Evolutionary conservation across 768 basidiomycete genomes (phyloP).

Genomic region (Rhodotorula taiwanensis): DNA sequence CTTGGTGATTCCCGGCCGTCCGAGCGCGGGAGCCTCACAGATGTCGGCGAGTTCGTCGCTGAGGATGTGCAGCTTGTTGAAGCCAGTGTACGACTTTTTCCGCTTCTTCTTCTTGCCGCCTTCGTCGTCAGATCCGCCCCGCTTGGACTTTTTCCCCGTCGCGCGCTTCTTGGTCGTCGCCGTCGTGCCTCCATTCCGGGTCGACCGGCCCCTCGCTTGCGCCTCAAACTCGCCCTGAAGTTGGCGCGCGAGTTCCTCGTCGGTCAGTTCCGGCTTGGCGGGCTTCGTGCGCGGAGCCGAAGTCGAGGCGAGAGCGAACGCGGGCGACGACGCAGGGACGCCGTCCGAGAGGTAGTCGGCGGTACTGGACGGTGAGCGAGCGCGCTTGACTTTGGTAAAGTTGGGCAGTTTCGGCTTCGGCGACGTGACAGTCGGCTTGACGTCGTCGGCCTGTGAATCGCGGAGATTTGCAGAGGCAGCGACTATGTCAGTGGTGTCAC

Average conservation of each 20-base stretch:
- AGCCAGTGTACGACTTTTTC: conserved; percentile 4
- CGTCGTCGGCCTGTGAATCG: too few relatives aligned
- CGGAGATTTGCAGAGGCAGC: too few relatives aligned
- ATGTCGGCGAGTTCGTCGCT: conserved; percentile 8
- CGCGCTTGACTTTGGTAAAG: conserved; percentile 12
- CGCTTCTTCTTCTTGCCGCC: conserved; percentile 11
- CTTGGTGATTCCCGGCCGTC: conserved; percentile 20
- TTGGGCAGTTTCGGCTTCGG: conserved; percentile 14
- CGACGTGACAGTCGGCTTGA: too few relatives aligned
- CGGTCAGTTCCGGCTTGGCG: not conserved
- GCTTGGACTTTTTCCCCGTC: conserved; percentile 25
- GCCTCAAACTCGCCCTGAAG: conserved; percentile 11
- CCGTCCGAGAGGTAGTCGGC: not conserved
- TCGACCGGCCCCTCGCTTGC: not conserved
- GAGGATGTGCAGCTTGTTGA: conserved; percentile 22
- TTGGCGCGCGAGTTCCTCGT: conserved; percentile 12
- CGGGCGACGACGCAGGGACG: conserved; percentile 3
- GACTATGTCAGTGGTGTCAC: too few relatives aligned
- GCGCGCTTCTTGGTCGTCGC: not conserved
- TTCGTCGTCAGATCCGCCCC: not conserved
- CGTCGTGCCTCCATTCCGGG: not conserved
- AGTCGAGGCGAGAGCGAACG: conserved; percentile 2
- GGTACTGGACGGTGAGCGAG: not conserved
- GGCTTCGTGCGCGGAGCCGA: not conserved
- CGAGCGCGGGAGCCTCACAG: conserved; percentile 8